Evolutionary conservation across 305 asterid species (phyloP).

Genomic region (Rubia balearica): DNA sequence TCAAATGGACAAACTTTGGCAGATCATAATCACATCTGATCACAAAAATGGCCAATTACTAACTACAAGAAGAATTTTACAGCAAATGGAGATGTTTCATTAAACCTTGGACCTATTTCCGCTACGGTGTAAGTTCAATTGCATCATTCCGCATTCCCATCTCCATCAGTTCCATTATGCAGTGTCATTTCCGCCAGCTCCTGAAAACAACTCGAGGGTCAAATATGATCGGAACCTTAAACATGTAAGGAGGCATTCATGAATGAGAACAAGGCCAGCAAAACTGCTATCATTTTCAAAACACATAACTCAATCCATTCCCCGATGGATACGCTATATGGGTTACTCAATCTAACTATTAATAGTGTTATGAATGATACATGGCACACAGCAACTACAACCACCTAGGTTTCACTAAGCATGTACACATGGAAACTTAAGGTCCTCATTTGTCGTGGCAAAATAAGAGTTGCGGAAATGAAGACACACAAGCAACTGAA

Average conservation of each 20-base stretch:
- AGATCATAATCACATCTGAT: not conserved
- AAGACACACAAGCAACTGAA: not conserved
- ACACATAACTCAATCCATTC: not conserved
- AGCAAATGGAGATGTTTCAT: not conserved
- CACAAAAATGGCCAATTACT: not conserved
- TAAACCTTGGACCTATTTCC: not conserved
- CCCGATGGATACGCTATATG: not conserved
- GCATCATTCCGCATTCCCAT: constrained; percentile 2
- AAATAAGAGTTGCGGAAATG: not conserved
- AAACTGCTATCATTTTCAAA: not conserved
- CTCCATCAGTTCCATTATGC: constrained; percentile 7
- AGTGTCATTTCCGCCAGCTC: constrained; percentile 13
- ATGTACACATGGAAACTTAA: not conserved
- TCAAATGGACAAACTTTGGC: not conserved
- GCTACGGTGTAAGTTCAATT: not conserved
- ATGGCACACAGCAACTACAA: not conserved
- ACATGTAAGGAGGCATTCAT: not conserved
- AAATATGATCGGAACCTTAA: not conserved
- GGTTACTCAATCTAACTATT: not conserved
- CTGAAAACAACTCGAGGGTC: constrained; percentile 13
- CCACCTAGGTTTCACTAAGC: not conserved
- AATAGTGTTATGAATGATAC: not conserved
- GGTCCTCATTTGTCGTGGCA: not conserved
- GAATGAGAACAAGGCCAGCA: not conserved
- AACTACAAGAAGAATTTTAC: constrained; percentile 4